Evolutionary conservation across 306 rosid genomes (phyloP).

Genomic region (Corylus heterophylla): DNA sequence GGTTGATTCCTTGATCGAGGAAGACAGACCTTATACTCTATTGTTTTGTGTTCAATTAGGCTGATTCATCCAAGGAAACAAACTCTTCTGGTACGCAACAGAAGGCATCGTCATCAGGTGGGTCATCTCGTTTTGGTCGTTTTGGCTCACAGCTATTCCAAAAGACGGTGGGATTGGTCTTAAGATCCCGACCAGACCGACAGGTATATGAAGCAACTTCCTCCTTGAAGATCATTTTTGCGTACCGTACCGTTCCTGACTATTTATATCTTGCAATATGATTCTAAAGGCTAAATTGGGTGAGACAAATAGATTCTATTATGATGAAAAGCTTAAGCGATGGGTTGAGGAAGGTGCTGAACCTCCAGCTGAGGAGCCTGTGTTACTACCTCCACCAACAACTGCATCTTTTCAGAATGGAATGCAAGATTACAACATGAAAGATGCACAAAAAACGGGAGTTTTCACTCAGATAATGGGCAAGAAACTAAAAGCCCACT

Average conservation of each 20-base stretch:
- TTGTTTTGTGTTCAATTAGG: conserved; percentile 19
- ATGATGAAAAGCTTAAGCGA: conserved; percentile 86
- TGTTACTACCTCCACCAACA: conserved; percentile 77
- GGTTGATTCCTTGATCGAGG: neutral
- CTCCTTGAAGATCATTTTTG: conserved; percentile 5
- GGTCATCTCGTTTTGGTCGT: conserved; percentile 67
- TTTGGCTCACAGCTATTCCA: conserved; percentile 76
- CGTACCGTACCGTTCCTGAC: conserved; percentile 1
- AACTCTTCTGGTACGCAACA: conserved; percentile 51
- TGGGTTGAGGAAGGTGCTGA: conserved; percentile 91
- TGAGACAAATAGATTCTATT: conserved; percentile 79
- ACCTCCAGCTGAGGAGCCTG: conserved; percentile 74
- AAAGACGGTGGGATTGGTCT: conserved; percentile 71
- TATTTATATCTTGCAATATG: neutral
- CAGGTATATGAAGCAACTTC: conserved; percentile 51
- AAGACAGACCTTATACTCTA: neutral
- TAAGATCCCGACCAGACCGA: conserved; percentile 67
- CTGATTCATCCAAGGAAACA: conserved; percentile 49
- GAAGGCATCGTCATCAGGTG: conserved; percentile 53
- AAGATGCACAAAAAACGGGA: conserved; percentile 58
- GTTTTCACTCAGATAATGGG: conserved; percentile 40
- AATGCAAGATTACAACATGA: conserved; percentile 59
- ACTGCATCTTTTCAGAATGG: conserved; percentile 69
- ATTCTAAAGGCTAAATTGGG: conserved; percentile 81
- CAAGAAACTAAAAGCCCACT: conserved; percentile 37